phyloP scores from a whole-genome alignment of 148 eudicot genomes.

The Chenopodium album region DNA sequence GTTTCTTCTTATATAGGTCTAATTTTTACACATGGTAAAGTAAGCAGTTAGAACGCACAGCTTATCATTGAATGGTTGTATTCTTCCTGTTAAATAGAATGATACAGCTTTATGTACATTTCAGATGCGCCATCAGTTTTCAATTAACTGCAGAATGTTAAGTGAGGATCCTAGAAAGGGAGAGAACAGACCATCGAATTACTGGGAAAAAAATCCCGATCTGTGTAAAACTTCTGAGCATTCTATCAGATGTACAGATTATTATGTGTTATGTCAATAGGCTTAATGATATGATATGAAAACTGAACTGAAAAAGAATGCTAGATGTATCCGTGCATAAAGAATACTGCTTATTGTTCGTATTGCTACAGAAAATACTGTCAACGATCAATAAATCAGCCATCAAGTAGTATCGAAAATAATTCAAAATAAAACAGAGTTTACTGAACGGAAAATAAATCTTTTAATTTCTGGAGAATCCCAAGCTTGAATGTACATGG shows the following conservation, averaged over 20 bases:
- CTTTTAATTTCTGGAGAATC: conserved; percentile 11
- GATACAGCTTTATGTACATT: not conserved
- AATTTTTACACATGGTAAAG: not conserved
- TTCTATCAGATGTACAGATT: not conserved
- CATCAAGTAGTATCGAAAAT: not conserved
- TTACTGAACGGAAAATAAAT: conserved; percentile 7
- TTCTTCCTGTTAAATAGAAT: not conserved
- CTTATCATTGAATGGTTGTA: not conserved
- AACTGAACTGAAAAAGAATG: not conserved
- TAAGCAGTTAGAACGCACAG: not conserved
- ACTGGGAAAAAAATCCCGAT: too few relatives aligned
- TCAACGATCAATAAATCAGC: conserved; percentile 11
- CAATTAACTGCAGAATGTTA: too few relatives aligned
- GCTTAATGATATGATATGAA: not conserved
- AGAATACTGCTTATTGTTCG: not conserved
- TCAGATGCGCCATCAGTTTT: not conserved
- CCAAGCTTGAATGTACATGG: conserved; percentile 26
- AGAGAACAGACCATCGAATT: too few relatives aligned
- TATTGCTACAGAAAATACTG: not conserved
- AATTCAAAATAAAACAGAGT: not conserved
- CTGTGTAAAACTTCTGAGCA: too few relatives aligned
- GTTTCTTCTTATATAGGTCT: not conserved
- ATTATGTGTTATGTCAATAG: not conserved
- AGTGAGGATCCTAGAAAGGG: too few relatives aligned
- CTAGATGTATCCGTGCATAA: not conserved